Conservation (phyloP, 1,284 basidiomycete species). For the Ustilago cynodontis region DNA sequence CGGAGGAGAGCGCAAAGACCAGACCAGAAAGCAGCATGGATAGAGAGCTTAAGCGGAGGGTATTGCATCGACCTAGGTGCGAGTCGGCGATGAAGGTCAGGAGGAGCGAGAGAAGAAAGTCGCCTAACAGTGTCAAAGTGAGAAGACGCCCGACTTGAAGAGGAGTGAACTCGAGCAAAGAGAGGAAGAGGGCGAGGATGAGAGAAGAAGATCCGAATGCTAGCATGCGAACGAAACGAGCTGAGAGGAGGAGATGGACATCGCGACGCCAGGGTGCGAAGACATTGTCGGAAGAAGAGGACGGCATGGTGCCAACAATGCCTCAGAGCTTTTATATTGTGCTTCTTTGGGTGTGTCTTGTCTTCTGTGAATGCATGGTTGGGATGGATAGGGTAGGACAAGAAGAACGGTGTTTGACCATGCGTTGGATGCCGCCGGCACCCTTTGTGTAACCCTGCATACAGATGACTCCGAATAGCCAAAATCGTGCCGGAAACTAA, state of each 20-base stretch:
- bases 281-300: neutral
- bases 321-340: too few species aligned
- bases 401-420: neutral
- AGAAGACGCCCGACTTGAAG: slow-evolving; percentile 30
- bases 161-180: slow-evolving; percentile 14
- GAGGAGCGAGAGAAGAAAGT: slow-evolving; percentile 25
- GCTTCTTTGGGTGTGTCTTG: too few species aligned
- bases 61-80: slow-evolving; percentile 27
- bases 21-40: slow-evolving; percentile 32
- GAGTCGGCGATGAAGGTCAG: slow-evolving; percentile 33
- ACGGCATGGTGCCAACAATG: neutral
- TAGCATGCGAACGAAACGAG: slow-evolving; percentile 30
- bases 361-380: neutral
- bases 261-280: slow-evolving; percentile 7
- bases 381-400: neutral
- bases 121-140: slow-evolving; percentile 21
- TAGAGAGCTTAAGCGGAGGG: slow-evolving; percentile 20
- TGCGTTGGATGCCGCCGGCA: neutral
- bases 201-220: slow-evolving; percentile 38
- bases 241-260: slow-evolving; percentile 21
- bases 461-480: neutral
- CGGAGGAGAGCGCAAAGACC: slow-evolving; percentile 18
- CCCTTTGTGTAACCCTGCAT: neutral
- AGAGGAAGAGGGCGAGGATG: slow-evolving; percentile 28
- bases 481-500: neutral